Evolutionary conservation across 306 rosid species (phyloP).

Genomic region (Medicago truncatula): DNA sequence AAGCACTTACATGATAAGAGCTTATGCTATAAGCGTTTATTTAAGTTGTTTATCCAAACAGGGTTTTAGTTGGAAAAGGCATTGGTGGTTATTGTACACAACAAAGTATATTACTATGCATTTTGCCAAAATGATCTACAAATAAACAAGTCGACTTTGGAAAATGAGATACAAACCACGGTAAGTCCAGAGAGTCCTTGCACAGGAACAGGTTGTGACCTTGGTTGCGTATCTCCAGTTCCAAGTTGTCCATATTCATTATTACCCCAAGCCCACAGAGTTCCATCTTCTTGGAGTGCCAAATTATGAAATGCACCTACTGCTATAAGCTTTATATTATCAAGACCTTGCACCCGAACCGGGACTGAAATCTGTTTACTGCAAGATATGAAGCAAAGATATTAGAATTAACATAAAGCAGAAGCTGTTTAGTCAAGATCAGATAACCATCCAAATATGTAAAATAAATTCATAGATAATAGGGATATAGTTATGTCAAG

Average conservation of each 20-base stretch:
- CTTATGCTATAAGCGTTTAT: too few relatives aligned
- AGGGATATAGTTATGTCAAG: constrained; percentile 1
- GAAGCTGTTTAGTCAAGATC: constrained; percentile 32
- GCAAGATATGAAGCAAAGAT: constrained; percentile 29
- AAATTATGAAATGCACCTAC: constrained; percentile 99
- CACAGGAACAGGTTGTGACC: constrained; percentile 95
- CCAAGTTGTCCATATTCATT: constrained; percentile 99
- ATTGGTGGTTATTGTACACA: too few relatives aligned
- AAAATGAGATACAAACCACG: constrained; percentile 64
- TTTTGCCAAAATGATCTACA: constrained; percentile 18
- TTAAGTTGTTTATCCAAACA: too few relatives aligned
- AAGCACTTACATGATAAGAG: too few relatives aligned
- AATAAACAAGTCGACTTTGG: constrained; percentile 30
- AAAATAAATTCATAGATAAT: not conserved
- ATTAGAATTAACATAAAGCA: constrained; percentile 15
- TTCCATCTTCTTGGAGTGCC: constrained; percentile 95
- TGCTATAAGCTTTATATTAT: constrained; percentile 83
- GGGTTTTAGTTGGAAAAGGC: too few relatives aligned
- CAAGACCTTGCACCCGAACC: constrained; percentile 97
- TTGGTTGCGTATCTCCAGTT: constrained; percentile 99
- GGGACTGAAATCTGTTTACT: constrained; percentile 96
- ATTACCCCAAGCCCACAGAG: constrained; percentile 99
- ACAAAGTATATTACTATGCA: not conserved
- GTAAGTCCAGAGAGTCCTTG: constrained; percentile 88
- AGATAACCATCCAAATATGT: constrained; percentile 15